Percentiles rank a stretch among this genome's conserved stretches.
Evolutionary conservation across 257 asterid genomes (phyloP).

Genomic region (Plantago ovata): DNA sequence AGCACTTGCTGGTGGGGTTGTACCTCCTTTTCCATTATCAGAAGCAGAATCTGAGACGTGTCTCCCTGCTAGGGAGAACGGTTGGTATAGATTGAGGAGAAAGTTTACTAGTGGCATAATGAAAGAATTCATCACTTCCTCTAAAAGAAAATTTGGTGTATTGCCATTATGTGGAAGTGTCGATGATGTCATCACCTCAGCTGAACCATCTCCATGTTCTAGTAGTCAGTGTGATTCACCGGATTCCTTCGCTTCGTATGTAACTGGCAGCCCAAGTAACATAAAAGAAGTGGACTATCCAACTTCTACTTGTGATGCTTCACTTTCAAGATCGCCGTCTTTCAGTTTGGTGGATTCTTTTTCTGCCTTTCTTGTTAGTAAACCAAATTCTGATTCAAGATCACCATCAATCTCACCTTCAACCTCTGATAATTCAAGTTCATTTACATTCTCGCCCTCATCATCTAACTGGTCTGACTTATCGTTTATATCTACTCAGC

Average conservation of each 20-base stretch:
- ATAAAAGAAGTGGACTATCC: slow-evolving; percentile 31
- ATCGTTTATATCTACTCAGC: slow-evolving; percentile 60
- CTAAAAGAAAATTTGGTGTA: slow-evolving; percentile 32
- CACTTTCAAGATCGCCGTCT: slow-evolving; percentile 49
- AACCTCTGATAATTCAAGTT: slow-evolving; percentile 68
- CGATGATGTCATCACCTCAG: slow-evolving; percentile 27
- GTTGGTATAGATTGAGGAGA: slow-evolving; percentile 70
- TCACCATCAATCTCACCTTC: slow-evolving; percentile 85
- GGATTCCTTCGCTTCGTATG: slow-evolving; percentile 43
- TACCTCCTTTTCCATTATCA: slow-evolving; percentile 62
- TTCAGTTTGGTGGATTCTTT: slow-evolving; percentile 54
- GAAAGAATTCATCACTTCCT: slow-evolving; percentile 42
- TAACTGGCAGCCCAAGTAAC: slow-evolving; percentile 36
- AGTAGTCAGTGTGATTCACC: slow-evolving; percentile 40
- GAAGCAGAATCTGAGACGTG: slow-evolving; percentile 55
- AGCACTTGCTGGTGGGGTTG: slow-evolving; percentile 77
- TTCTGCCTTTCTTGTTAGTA: slow-evolving; percentile 45
- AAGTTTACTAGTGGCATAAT: slow-evolving; percentile 41
- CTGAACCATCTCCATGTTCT: slow-evolving; percentile 34
- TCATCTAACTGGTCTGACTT: slow-evolving; percentile 87
- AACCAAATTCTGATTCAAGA: slow-evolving; percentile 44
- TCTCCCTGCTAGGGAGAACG: slow-evolving; percentile 64
- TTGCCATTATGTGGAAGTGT: slow-evolving; percentile 23
- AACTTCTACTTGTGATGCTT: slow-evolving; percentile 28
- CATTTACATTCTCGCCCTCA: slow-evolving; percentile 80